Conservation (phyloP, 1,284 basidiomycete species). For the Moesziomyces aphidis region DNA sequence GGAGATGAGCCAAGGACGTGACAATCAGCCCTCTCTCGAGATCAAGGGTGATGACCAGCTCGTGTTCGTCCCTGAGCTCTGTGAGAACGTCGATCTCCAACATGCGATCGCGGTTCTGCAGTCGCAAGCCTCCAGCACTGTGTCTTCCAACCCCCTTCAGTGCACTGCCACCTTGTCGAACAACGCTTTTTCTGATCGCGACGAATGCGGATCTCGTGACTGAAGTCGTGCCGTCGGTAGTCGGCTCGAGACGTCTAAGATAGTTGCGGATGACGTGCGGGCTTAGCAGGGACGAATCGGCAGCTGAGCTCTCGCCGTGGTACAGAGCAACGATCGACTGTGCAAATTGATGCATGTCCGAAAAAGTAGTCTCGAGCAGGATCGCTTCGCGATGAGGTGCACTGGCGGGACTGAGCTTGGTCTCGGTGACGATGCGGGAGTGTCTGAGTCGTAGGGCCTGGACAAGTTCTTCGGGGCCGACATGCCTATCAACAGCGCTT, state of each 20-base stretch:
- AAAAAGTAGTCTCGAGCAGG: slow-evolving; percentile 1
- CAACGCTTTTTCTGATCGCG: not conserved
- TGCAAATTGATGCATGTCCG: not conserved
- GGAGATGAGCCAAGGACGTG: not conserved
- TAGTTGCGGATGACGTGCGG: not conserved
- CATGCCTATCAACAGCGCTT: no score
- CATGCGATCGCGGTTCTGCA: no score
- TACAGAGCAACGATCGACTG: slow-evolving; percentile 3
- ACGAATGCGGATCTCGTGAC: slow-evolving; percentile 1
- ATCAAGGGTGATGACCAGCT: no score
- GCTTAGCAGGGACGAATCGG: no score
- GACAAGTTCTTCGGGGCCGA: no score
- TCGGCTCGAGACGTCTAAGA: not conserved
- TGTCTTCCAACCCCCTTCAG: not conserved
- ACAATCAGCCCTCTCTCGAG: not conserved
- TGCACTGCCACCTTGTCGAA: not conserved
- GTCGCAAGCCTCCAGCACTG: no score
- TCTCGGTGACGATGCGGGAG: not conserved
- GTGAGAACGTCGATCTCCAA: no score
- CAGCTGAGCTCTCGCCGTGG: not conserved
- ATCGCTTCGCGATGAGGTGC: no score
- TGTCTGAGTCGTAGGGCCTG: no score
- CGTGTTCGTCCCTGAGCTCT: no score
- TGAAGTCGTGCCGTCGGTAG: not conserved
- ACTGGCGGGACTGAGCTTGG: not conserved